Evolutionary conservation across 306 rosid genomes (phyloP), one percentile per base, ranked within the genome.

Genomic region (Quercus bicolor): DNA sequence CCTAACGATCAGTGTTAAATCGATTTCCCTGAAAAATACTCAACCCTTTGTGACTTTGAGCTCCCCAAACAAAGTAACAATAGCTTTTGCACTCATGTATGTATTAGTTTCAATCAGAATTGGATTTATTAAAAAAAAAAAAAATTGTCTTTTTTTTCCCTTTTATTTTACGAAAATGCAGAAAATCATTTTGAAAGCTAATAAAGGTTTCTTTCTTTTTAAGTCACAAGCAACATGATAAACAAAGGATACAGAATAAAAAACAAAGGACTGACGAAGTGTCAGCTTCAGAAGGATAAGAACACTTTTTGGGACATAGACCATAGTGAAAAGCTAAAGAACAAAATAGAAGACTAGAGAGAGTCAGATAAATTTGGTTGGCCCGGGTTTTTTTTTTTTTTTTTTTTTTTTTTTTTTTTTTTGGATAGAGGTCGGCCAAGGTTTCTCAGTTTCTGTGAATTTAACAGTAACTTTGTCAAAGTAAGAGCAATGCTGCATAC

Each of bases 341-440:
- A 31, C 66, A 73, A 55, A 54, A 54, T n/a, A 31, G 66, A 73
- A 73, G 66, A n/a, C 61, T 23, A 29, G 51, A 29, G 76, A 73
- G 48, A 56, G 64, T 54, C 48, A 73, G 1, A 54, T 1, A 3
- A 18, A 19, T 31, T 73, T 54, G 48, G 76, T 53, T 18, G 65
- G 60, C 37, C 5, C 54, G 12, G 45, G 65, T 23, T 18, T 23
- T 23, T 1, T 23, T 23, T 23, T 23, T 1, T 24, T 26, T 1
- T 26, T 2, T 26, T 26, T 26, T 24, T 24, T 24, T 24, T 24
- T 24, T 24, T 24, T 24, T 26, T 26, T 26, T 26, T 26, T 26
- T 26, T 26, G 0, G 28, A 26, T 26, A 26, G 28, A 26, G 28
- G 28, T 26, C 28, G 28, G 28, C 28, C 28, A 26, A 26, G 28